A percentile compares a stretch with the other conserved stretches of the same genome.
Evolutionary conservation across 1,139 yeast species (phyloP).

Genomic region (Cylindricascospora bacillispora): DNA sequence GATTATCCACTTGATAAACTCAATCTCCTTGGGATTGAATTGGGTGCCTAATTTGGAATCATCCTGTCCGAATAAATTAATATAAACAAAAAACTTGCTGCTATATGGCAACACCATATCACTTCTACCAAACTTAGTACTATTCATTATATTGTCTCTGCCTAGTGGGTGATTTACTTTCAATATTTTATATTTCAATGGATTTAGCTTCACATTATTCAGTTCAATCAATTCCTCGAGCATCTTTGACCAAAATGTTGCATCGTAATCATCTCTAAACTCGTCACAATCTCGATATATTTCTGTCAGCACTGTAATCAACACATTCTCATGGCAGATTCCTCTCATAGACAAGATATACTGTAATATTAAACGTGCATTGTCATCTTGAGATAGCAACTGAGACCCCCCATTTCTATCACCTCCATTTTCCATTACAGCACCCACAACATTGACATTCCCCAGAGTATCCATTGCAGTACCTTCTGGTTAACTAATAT

Average conservation of each 20-base stretch:
- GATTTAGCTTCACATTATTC: constrained; percentile 15
- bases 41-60: constrained; percentile 21
- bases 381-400: constrained; percentile 5
- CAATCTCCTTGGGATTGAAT: constrained; percentile 17
- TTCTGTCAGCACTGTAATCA: constrained; percentile 13
- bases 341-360: constrained; percentile 17
- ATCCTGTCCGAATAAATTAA: constrained; percentile 14
- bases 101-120: constrained; percentile 7
- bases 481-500: too few species aligned
- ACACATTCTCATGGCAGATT: constrained; percentile 17
- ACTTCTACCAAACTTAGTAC: not conserved
- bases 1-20: constrained; percentile 19
- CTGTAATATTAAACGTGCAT: constrained; percentile 13
- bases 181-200: constrained; percentile 15
- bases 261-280: constrained; percentile 6
- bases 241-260: constrained; percentile 6
- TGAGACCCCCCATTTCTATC: too few species aligned
- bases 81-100: constrained; percentile 18
- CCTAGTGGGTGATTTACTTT: constrained; percentile 17
- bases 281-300: not conserved
- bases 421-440: too few species aligned
- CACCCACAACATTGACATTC: too few species aligned
- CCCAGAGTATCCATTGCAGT: too few species aligned
- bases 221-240: constrained; percentile 10
- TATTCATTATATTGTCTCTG: constrained; percentile 5